Conservation (phyloP, 306 rosid species). For the Abrus precatorius region DNA sequence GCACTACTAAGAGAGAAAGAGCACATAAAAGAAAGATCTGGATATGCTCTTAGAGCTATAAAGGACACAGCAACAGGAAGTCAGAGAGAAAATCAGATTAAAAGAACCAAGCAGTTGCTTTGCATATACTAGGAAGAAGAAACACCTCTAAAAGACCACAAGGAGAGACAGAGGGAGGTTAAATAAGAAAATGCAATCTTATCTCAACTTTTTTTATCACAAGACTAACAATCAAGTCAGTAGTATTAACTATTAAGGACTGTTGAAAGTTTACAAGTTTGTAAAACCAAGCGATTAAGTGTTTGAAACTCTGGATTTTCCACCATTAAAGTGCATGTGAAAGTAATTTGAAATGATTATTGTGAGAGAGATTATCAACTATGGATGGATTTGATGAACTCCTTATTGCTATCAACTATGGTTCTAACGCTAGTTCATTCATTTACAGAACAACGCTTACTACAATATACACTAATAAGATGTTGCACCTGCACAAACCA, state of each 20-base stretch:
- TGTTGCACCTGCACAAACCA: constrained; percentile 13
- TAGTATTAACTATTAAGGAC: not conserved
- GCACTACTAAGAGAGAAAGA: not conserved
- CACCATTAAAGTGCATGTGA: constrained; percentile 4
- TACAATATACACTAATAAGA: not conserved
- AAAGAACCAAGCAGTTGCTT: constrained; percentile 10
- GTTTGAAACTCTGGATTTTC: not conserved
- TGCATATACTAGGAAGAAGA: constrained; percentile 6
- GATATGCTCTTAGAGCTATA: not conserved
- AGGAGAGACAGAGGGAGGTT: not conserved
- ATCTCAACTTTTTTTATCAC: constrained; percentile 24
- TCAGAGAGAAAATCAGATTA: constrained; percentile 8
- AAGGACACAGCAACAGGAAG: constrained; percentile 13
- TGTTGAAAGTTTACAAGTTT: constrained; percentile 1
- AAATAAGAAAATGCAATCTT: not conserved
- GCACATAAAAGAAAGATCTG: not conserved
- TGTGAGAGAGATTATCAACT: constrained; percentile 15
- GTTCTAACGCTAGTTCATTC: constrained; percentile 12
- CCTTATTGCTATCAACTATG: not conserved
- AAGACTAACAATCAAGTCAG: not conserved
- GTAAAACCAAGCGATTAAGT: not conserved
- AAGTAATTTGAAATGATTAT: constrained; percentile 2
- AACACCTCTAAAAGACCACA: not conserved
- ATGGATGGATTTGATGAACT: constrained; percentile 18
- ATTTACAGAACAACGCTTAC: not conserved